These are phyloP conservation scores for Plicaturopsis crispa DNA, from an alignment of 768 basidiomycete species.

Conservation along the genomic window DNA sequence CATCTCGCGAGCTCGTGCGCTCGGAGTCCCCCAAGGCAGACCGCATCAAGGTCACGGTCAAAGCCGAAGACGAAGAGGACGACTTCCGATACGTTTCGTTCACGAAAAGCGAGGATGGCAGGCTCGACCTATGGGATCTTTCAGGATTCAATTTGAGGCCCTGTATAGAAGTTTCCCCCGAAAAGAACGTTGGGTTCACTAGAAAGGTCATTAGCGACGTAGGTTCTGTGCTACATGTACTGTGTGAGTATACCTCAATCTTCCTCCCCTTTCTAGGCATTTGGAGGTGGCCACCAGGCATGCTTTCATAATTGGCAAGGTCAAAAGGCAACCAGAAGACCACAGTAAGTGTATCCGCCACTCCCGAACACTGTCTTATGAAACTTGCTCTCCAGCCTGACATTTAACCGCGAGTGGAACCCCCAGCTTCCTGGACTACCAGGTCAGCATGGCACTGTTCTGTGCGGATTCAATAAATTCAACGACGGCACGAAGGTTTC, in stretches of 20 bases:
- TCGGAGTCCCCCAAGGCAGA: no score
- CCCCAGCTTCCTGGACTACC: slow-evolving; percentile 8
- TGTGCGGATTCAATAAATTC: slow-evolving; percentile 9
- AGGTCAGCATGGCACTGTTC: slow-evolving; percentile 13
- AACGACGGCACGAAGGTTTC: background rate
- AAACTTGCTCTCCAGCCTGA: slow-evolving; percentile 2
- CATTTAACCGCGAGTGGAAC: slow-evolving; percentile 11
- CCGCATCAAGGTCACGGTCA: no score
- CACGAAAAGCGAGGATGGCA: slow-evolving; percentile 6
- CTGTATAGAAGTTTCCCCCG: background rate
- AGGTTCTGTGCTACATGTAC: background rate
- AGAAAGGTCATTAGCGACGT: slow-evolving; percentile 12
- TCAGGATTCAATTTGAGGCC: slow-evolving; percentile 7
- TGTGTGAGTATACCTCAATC: no score
- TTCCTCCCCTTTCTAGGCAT: no score
- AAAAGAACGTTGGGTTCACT: slow-evolving; percentile 8
- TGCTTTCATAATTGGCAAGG: no score
- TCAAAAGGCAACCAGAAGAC: no score
- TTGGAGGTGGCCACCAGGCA: no score
- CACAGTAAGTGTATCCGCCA: no score
- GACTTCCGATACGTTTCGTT: background rate
- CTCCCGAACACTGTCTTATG: background rate
- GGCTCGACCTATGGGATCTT: slow-evolving; percentile 7
- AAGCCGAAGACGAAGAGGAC: slow-evolving; percentile 5
- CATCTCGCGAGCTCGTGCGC: no score